Evolutionary conservation across 2,329 filamentous ascomycete genomes (phyloP), one percentile per base, ranked within the genome.

Genomic region (Colletotrichum tamarilloi): DNA sequence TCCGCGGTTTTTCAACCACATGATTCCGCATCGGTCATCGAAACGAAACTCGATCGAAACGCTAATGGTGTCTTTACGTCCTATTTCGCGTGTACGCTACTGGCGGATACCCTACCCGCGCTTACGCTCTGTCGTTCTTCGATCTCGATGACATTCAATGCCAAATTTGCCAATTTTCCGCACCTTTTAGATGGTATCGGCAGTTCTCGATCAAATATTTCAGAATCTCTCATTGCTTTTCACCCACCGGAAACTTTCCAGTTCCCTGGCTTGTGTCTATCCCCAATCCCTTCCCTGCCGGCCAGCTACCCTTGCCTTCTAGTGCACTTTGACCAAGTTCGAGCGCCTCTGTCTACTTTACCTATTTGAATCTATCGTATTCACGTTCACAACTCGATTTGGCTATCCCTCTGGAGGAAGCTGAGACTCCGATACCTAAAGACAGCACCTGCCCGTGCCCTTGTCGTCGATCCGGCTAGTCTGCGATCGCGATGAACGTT

Each of bases 21-120:
- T 24, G 60, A 52, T 63, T 35, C n/a, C 60, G 24, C 46, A 63
- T 53, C n/a, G 28, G 49, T 62, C 60, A 57, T 70, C 56, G 70
- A 70, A 70, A 60, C 35, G 67, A 73, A 62, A 64, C 67, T 30
- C 67, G 60, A 73, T 73, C 70, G 70, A 73, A 65, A 62, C 67
- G 70, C 55, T 38, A 58, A 26, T 14, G 16, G n/a, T 42, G 30
- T 42, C 14, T 11, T n/a, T 38, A n/a, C 11, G 26, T 11, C 62
- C 46, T 55, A 14, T 53, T 35, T 53, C 28, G 24, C 62, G 42
- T 24, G 42, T 16, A 24, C 52, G 22, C 30, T 16, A 56, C 14
- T 9, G 22, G n/a, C 16, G 32, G 62, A 7, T 52, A 52, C 32
- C 52, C 8, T 55, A 56, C 52, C 52, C 62, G 52, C 46, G 58